Evolutionary conservation across 176 grass and related monocot species (phyloP), one percentile per base, ranked within the genome.

Genomic region (Echinochloa phyllopogon): DNA sequence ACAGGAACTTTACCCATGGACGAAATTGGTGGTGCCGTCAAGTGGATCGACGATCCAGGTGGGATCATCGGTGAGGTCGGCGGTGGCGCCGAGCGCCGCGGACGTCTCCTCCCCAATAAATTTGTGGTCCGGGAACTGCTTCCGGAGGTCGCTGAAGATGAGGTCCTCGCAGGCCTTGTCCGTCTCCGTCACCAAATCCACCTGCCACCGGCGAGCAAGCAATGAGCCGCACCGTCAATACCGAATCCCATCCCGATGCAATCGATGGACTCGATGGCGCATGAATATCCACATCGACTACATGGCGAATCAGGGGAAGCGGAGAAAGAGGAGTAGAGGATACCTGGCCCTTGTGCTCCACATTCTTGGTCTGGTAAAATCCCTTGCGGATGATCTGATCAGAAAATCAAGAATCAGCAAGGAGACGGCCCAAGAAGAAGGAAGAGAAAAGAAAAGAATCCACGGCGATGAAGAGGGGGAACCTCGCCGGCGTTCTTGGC

Each of bases 131-230:
- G 93, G 96, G 70, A 91, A 94, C 53, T 92, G 84, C 90, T 91
- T 89, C 65, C 91, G 91, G 49, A 99, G 96, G 47, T 89, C 88
- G 89, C 86, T 75, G 91, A 96, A 96, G 86, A 99, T 91, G 63
- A 99, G 88, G 21, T 99, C 91, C 87, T 99, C 96, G 84, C 96
- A 99, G 37, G 96, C 81, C 89, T 96, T 99, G 60, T 99, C 96
- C 58, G 96, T 99, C 89, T 96, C 96, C 77, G 93, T 99, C 67
- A 99, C 96, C 77, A 99, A 92, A 96, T 99, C 96, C 51, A 99
- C 93, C 96, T 96, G 80, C 50, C 85, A 82, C 58, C 25, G 48
- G 78, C 56, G 21, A 79, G 59, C 71, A 81, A 65, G 51, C 9
- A 44, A n/a, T n/a, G n/a, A n/a, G n/a, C n/a, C n/a, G 10, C 76